phyloP scores from a whole-genome alignment of 371 early-diverging fungal genomes.

The Saksenaea vasiformis region DNA sequence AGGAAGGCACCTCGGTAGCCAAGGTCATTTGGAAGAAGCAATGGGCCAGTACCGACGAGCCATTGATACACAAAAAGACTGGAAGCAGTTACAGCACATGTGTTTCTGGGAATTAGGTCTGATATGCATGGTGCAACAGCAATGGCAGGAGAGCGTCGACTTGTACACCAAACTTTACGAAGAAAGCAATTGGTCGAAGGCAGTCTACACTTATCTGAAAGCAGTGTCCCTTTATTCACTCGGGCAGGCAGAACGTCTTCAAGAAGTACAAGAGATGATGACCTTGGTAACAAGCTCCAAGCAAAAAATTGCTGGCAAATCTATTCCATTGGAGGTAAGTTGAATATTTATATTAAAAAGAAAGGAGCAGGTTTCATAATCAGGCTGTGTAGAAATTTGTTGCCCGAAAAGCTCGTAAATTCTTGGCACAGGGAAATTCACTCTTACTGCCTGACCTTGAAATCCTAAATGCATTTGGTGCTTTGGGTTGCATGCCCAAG shows the following conservation, averaged over 20 bases:
- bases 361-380: neutral
- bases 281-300: constrained; percentile 48
- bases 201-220: constrained; percentile 64
- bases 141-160: constrained; percentile 53
- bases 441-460: constrained; percentile 68
- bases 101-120: constrained; percentile 71
- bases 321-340: constrained; percentile 64
- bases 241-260: constrained; percentile 2
- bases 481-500: constrained; percentile 55
- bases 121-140: constrained; percentile 35
- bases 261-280: constrained; percentile 41
- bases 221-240: constrained; percentile 51
- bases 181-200: constrained; percentile 75
- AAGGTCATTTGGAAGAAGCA: constrained; percentile 50
- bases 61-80: constrained; percentile 51
- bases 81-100: constrained; percentile 69
- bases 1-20: constrained; percentile 51
- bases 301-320: constrained; percentile 74
- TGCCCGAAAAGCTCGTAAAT: constrained; percentile 69
- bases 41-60: constrained; percentile 39
- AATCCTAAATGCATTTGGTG: constrained; percentile 61
- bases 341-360: neutral
- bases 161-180: constrained; percentile 52
- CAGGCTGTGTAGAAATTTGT: constrained; percentile 57
- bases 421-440: constrained; percentile 48